A percentile compares a stretch with the other conserved stretches of the same genome.
Evolutionary conservation across 2,329 filamentous ascomycete genomes (phyloP).

Genomic region (Bisporella sp.): DNA sequence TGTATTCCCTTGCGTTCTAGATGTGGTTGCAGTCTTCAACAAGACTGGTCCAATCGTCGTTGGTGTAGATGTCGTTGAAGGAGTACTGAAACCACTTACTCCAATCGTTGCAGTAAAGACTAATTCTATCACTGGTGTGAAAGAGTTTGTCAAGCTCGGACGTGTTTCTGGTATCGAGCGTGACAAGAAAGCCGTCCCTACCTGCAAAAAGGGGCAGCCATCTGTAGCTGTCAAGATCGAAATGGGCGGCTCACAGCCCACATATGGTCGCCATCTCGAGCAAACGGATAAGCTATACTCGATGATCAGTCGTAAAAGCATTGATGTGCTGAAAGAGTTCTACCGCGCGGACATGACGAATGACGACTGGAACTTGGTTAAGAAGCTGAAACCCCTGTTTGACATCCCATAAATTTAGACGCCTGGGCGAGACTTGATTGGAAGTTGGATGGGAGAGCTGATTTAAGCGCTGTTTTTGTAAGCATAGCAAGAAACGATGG

Average conservation of each 20-base stretch:
- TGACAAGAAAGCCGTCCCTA: constrained; percentile 87
- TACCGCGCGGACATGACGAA: constrained; percentile 81
- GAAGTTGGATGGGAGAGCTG: not conserved
- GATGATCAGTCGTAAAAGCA: constrained; percentile 77
- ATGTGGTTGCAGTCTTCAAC: constrained; percentile 92
- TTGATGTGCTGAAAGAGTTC: constrained; percentile 93
- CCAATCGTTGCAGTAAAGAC: constrained; percentile 82
- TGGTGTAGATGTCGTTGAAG: constrained; percentile 92
- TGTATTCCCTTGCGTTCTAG: constrained; percentile 92
- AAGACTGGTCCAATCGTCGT: constrained; percentile 94
- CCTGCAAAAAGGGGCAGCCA: constrained; percentile 96
- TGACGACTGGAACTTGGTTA: constrained; percentile 92
- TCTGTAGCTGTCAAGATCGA: constrained; percentile 98
- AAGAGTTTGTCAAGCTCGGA: constrained; percentile 78
- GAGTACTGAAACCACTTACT: constrained; percentile 77
- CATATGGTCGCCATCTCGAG: constrained; percentile 91
- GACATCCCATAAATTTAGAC: constrained; percentile 51
- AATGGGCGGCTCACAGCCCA: constrained; percentile 82
- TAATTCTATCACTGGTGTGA: constrained; percentile 70
- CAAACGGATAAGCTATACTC: constrained; percentile 86
- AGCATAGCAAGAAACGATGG: too few relatives aligned
- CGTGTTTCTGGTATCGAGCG: constrained; percentile 93
- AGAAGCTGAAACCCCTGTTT: constrained; percentile 91
- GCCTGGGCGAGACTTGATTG: too few relatives aligned
- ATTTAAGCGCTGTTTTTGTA: not conserved